Evolutionary conservation across 2,329 filamentous ascomycete genomes (phyloP).

Genomic region (Fusarium lateritium): DNA sequence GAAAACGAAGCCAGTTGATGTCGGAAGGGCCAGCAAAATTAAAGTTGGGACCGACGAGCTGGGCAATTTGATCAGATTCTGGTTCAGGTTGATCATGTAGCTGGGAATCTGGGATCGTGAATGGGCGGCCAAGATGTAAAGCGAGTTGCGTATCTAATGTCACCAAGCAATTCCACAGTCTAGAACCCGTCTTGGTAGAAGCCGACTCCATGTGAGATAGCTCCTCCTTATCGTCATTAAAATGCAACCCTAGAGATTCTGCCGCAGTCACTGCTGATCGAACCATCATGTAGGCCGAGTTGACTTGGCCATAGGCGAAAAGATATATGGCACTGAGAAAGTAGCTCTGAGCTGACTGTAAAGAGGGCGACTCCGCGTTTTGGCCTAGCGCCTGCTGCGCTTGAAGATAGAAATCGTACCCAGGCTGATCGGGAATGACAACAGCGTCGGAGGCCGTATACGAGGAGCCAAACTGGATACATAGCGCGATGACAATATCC

Average conservation of each 20-base stretch:
- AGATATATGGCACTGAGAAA: conserved; percentile 63
- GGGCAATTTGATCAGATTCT: conserved; percentile 29
- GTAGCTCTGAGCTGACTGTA: conserved; percentile 63
- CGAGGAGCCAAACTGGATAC: conserved; percentile 62
- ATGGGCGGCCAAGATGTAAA: conserved; percentile 40
- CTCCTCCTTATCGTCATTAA: not conserved
- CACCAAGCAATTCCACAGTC: conserved; percentile 42
- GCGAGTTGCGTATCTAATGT: conserved; percentile 41
- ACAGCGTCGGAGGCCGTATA: conserved; percentile 37
- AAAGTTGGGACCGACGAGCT: conserved; percentile 37
- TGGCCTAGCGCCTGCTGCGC: conserved; percentile 59
- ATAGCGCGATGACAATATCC: conserved; percentile 66
- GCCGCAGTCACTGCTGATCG: conserved; percentile 38
- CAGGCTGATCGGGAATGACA: conserved; percentile 58
- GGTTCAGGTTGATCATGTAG: not conserved
- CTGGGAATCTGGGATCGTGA: conserved; percentile 10
- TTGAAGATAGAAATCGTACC: conserved; percentile 59
- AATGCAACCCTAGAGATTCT: conserved; percentile 41
- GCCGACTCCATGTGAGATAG: not conserved
- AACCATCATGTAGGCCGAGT: conserved; percentile 38
- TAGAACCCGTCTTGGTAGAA: not conserved
- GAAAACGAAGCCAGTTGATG: conserved; percentile 46
- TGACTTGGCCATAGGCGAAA: conserved; percentile 23
- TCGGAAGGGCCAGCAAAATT: conserved; percentile 3
- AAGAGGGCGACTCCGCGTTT: conserved; percentile 60